These are phyloP conservation scores for Neurospora sp. DNA, from an alignment of 495 filamentous ascomycete species.

Conservation along the genomic window DNA sequence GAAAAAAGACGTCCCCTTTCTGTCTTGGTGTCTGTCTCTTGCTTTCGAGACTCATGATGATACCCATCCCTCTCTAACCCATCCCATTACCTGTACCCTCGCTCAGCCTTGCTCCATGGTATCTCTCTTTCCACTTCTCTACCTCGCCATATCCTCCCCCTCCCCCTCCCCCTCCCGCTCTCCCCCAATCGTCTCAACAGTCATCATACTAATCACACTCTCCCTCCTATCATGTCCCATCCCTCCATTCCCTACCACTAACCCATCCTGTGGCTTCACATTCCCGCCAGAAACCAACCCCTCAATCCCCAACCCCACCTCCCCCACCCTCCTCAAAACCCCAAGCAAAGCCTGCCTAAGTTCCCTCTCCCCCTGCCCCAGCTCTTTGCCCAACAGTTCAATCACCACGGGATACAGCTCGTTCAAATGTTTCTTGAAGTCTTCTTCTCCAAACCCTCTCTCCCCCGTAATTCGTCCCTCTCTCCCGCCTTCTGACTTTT, in stretches of 20 bases:
- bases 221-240: neutral
- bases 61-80: neutral
- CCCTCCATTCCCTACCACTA: neutral
- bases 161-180: neutral
- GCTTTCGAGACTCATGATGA: too few species aligned
- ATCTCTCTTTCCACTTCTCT: neutral
- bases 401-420: conserved; percentile 80
- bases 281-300: conserved; percentile 17
- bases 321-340: conserved; percentile 70
- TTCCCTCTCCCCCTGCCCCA: conserved; percentile 48
- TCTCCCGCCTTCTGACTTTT: too few species aligned
- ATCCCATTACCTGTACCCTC: conserved; percentile 18
- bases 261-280: conserved; percentile 9
- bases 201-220: neutral
- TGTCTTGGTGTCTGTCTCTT: too few species aligned
- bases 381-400: conserved; percentile 73
- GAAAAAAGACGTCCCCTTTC: too few species aligned
- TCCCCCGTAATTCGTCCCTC: too few species aligned
- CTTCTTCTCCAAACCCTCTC: conserved; percentile 57
- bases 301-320: conserved; percentile 64
- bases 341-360: conserved; percentile 66
- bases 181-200: neutral
- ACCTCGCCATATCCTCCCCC: neutral
- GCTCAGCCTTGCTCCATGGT: too few species aligned
- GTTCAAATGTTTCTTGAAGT: conserved; percentile 67